These are phyloP conservation scores for Ceratocystis smalleyi DNA, from an alignment of 2,329 filamentous ascomycete genomes.

Conservation along the genomic window DNA sequence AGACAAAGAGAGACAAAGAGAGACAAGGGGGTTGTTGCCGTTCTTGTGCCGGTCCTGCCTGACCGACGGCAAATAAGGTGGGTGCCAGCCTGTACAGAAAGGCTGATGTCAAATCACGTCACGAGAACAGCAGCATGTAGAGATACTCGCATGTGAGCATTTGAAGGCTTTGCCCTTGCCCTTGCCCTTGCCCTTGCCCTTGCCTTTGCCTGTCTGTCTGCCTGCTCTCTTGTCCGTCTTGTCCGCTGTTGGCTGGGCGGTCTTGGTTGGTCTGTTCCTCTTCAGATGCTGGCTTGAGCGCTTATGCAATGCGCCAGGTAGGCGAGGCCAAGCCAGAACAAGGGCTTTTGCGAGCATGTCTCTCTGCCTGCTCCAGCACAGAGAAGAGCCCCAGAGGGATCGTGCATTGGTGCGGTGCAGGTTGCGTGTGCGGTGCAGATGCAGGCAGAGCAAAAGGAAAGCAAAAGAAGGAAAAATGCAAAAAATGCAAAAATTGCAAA, in stretches of 20 bases:
- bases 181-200: too few species aligned
- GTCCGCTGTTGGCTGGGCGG: background rate
- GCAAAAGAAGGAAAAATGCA: background rate
- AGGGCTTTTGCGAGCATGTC: too few species aligned
- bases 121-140: background rate
- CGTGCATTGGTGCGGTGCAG: background rate
- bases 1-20: too few species aligned
- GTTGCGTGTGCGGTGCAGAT: background rate
- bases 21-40: too few species aligned
- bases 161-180: background rate
- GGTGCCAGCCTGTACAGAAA: background rate
- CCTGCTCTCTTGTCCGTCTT: background rate
- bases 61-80: background rate
- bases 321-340: background rate
- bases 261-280: background rate
- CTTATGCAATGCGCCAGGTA: conserved; percentile 14
- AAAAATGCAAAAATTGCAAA: background rate
- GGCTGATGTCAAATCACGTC: background rate
- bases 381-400: conserved; percentile 27
- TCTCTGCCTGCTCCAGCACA: conserved; percentile 18
- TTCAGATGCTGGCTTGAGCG: background rate
- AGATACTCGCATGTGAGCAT: background rate
- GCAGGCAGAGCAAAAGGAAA: background rate
- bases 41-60: background rate
- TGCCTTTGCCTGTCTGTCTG: background rate